Base-by-base conservation (phyloP, 495 filamentous ascomycete genomes). In the Aspergillus saccharolyticus region DNA sequence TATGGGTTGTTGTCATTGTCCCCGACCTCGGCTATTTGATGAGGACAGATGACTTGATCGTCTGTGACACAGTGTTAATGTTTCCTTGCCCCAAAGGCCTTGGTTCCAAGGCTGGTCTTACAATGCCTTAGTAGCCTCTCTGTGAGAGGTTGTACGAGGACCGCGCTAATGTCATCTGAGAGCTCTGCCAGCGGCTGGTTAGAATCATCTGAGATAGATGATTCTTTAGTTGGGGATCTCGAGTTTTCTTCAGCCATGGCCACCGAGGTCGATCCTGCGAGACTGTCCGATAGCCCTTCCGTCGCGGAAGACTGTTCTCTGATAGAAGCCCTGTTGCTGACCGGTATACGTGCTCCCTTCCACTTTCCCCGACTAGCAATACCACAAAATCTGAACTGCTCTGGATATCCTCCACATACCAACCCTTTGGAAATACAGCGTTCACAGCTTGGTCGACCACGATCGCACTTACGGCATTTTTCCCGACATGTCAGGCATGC, bases 301-400 rank as follows among this genome's bases (percentile, higher is more conserved):
- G 44, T 45, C n/a, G 17, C 1, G 28, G 25, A 5, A 39, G 44
- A 10, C 14, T 17, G 19, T 30, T 16, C 28, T 44, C 46, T 44
- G 14, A 18, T 47, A 24, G 45, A n/a, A 10, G 17, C 50, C 44
- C 53, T 33, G 4, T 44, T 46, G 17, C 30, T 42, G 9, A 55
- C 58, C 6, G 63, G 63, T 19, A 58, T 53, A 21, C 60, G 59
- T 16, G 63, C 63, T 16, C 61, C 59, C 42, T 71, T 75, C 72
- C 70, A 73, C 46, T 72, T 72, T 0, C 72, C 70, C 12, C 70
- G 69, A 49, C 66, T 73, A 19, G 72, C 69, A 15, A 74, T 62
- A 5, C 72, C 70, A 55, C 69, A 72, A 39, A 75, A 75, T 7
- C 69, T 64, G 52, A 72, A 75, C 21, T 74, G 73, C 19, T 75